phyloP scores from a whole-genome alignment of 768 basidiomycete genomes.

The Russula sp. region DNA sequence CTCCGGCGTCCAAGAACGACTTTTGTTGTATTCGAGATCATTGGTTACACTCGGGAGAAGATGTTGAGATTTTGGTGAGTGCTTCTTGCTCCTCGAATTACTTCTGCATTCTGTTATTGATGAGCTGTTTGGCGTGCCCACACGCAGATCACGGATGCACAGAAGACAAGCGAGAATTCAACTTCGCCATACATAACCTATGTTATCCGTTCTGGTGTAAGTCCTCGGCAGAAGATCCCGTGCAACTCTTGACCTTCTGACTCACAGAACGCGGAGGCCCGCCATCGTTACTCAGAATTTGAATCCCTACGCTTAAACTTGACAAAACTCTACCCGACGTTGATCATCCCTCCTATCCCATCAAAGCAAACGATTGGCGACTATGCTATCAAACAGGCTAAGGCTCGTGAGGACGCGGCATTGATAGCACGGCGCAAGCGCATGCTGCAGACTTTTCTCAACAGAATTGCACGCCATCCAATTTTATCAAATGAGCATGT shows the following conservation, averaged over 20 bases:
- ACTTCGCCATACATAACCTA: conserved; percentile 91
- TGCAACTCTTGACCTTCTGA: conserved; percentile 11
- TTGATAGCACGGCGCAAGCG: conserved; percentile 91
- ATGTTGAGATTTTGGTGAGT: conserved; percentile 74
- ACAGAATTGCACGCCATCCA: conserved; percentile 86
- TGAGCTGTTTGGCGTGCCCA: neutral
- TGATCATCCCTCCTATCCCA: conserved; percentile 97
- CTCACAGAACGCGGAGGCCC: conserved; percentile 69
- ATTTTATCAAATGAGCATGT: conserved; percentile 94
- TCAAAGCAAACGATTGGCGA: conserved; percentile 94
- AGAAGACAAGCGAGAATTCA: conserved; percentile 90
- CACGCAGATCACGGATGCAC: conserved; percentile 87
- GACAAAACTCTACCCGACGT: conserved; percentile 86
- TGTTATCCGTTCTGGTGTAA: conserved; percentile 84
- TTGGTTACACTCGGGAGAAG: conserved; percentile 78
- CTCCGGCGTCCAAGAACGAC: conserved; percentile 63
- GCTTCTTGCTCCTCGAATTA: neutral
- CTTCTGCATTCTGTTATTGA: neutral
- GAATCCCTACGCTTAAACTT: conserved; percentile 85
- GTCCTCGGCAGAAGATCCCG: conserved; percentile 28
- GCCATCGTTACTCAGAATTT: conserved; percentile 96
- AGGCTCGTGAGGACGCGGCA: conserved; percentile 92
- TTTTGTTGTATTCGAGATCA: conserved; percentile 76
- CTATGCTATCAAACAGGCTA: conserved; percentile 94
- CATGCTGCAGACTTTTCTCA: conserved; percentile 93